A percentile compares a stretch with the other conserved stretches of the same genome.
phyloP scores from a whole-genome alignment of 2,329 filamentous ascomycete species.

The Trichophyton benhamiae region DNA sequence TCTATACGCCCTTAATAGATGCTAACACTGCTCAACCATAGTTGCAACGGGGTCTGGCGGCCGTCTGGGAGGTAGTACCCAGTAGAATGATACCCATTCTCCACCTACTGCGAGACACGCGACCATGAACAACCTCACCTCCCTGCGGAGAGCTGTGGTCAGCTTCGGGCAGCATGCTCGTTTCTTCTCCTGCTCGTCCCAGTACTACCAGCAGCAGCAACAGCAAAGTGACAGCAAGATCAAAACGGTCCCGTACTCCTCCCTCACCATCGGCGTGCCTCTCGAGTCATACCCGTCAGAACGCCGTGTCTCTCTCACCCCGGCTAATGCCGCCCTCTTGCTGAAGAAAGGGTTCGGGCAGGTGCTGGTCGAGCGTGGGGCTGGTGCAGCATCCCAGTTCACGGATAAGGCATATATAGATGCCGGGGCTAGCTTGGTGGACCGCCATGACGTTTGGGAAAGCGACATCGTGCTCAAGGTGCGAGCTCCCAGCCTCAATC shows the following conservation, averaged over 20 bases:
- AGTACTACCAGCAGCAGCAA: constrained; percentile 1
- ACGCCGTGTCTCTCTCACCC: constrained; percentile 71
- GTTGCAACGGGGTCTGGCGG: no score
- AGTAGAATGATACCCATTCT: not conserved
- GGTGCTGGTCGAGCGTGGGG: constrained; percentile 67
- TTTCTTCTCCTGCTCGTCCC: constrained; percentile 10
- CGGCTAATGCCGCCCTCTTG: constrained; percentile 67
- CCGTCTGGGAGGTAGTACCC: not conserved
- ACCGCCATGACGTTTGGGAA: constrained; percentile 57
- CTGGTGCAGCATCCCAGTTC: constrained; percentile 67
- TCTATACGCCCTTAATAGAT: not conserved
- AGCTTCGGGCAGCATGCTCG: constrained; percentile 7
- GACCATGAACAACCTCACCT: constrained; percentile 8
- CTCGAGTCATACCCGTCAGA: constrained; percentile 68
- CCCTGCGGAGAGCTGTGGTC: constrained; percentile 7
- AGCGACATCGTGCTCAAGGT: constrained; percentile 78
- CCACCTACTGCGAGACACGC: not conserved
- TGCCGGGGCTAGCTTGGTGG: constrained; percentile 66
- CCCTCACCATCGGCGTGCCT: constrained; percentile 66
- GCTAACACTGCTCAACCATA: no score
- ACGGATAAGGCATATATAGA: constrained; percentile 63
- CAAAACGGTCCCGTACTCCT: constrained; percentile 46
- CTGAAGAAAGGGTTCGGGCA: constrained; percentile 74
- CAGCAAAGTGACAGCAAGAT: constrained; percentile 10
- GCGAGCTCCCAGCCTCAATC: constrained; percentile 53